Conservation (phyloP, 2,329 filamentous ascomycete genomes). For the Neurospora sp. region DNA sequence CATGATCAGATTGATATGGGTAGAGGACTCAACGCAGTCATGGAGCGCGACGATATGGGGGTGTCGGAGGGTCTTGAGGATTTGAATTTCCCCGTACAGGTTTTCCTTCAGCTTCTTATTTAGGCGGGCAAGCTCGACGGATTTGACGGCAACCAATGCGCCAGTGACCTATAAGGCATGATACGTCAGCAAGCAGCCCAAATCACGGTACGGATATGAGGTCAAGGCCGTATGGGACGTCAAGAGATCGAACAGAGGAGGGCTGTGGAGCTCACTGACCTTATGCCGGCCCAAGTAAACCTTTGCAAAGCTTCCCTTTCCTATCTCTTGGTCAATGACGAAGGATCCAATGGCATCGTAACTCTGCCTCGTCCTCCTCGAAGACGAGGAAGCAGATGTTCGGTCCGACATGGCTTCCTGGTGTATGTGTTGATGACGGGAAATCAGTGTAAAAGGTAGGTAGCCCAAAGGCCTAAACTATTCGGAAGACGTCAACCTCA, state of each 20-base stretch:
- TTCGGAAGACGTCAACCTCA: conserved; percentile 17
- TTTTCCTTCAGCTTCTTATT: conserved; percentile 97
- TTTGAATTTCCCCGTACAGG: conserved; percentile 88
- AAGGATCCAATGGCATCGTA: conserved; percentile 59
- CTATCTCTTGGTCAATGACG: conserved; percentile 77
- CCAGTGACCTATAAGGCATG: conserved; percentile 52
- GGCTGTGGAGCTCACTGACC: conserved; percentile 41
- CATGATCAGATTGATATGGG: conserved; percentile 95
- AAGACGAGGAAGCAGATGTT: conserved; percentile 15
- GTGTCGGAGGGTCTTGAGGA: conserved; percentile 86
- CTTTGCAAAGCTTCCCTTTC: conserved; percentile 93
- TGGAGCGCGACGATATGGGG: conserved; percentile 95
- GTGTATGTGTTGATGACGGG: conserved; percentile 18
- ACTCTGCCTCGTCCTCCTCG: conserved; percentile 19
- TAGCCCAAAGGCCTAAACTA: conserved; percentile 23
- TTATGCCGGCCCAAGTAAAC: conserved; percentile 83
- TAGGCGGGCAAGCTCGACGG: conserved; percentile 79
- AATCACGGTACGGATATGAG: conserved; percentile 5
- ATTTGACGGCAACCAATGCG: conserved; percentile 88
- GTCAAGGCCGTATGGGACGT: neutral
- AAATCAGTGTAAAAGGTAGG: conserved; percentile 12
- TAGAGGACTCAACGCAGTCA: conserved; percentile 78
- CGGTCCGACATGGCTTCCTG: conserved; percentile 23
- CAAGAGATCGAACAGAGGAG: neutral
- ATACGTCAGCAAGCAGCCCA: neutral